A percentile compares a stretch with the other conserved stretches of the same genome.
Evolutionary conservation across 2,329 filamentous ascomycete genomes (phyloP).

Genomic region (Microascus cirrosus): DNA sequence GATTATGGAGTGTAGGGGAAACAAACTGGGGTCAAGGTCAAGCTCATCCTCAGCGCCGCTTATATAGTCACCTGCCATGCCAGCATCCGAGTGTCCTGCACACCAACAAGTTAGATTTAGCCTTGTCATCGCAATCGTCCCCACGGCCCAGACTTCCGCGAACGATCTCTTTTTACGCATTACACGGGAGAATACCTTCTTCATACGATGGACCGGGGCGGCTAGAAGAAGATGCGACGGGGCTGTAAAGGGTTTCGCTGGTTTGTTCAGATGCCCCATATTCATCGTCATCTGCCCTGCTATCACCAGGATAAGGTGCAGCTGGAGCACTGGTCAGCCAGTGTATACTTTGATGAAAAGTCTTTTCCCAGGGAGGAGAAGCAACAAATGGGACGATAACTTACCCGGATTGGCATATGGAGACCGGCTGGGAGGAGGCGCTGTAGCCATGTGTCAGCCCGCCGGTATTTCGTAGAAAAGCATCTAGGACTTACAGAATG

Average conservation of each 20-base stretch:
- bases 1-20: not conserved
- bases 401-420: not conserved
- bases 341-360: too few relatives aligned
- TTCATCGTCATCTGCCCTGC: not conserved
- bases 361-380: not conserved
- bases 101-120: not conserved
- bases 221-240: not conserved
- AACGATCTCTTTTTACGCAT: not conserved
- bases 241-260: not conserved
- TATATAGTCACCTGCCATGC: not conserved
- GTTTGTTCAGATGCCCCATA: not conserved
- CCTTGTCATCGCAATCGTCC: not conserved
- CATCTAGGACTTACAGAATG: not conserved
- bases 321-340: not conserved
- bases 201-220: not conserved
- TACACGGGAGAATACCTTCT: not conserved
- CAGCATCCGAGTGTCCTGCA: not conserved
- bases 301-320: not conserved
- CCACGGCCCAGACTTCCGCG: not conserved
- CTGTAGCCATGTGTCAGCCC: not conserved
- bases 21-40: conserved; percentile 25
- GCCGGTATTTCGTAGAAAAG: not conserved
- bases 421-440: not conserved
- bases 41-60: not conserved
- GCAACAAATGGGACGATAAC: not conserved